These are phyloP conservation scores for Tephrocybe sp. DNA, from an alignment of 768 basidiomycete genomes.

Conservation along the genomic window DNA sequence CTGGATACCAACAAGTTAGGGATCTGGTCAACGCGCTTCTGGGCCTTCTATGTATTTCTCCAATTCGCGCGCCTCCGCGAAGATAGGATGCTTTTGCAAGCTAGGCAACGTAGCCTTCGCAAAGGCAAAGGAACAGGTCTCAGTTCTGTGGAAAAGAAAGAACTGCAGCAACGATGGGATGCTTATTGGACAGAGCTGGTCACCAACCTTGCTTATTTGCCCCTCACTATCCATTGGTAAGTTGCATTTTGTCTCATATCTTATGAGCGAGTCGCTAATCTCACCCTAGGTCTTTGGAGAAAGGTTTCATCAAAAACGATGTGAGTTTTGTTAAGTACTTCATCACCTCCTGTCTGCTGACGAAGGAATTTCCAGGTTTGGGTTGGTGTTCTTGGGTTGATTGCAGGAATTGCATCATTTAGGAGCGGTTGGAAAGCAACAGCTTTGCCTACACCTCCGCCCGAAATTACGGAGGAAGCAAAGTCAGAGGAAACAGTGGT, in stretches of 20 bases:
- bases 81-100: slow-evolving; percentile 57
- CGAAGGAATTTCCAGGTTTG: slow-evolving; percentile 28
- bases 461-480: slow-evolving; percentile 19
- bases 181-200: slow-evolving; percentile 70
- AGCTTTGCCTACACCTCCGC: slow-evolving; percentile 35
- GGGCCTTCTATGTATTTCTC: slow-evolving; percentile 76
- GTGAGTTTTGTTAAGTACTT: slow-evolving; percentile 32
- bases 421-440: slow-evolving; percentile 73
- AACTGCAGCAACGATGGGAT: slow-evolving; percentile 58
- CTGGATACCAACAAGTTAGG: slow-evolving; percentile 48
- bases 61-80: slow-evolving; percentile 73
- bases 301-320: slow-evolving; percentile 64
- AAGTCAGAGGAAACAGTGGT: slow-evolving; percentile 9
- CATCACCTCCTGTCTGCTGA: not conserved
- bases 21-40: slow-evolving; percentile 77
- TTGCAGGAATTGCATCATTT: slow-evolving; percentile 60
- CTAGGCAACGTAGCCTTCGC: slow-evolving; percentile 51
- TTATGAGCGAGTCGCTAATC: not conserved
- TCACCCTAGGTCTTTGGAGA: slow-evolving; percentile 58
- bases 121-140: slow-evolving; percentile 54
- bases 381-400: slow-evolving; percentile 39
- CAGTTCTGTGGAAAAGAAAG: slow-evolving; percentile 48
- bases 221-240: slow-evolving; percentile 82
- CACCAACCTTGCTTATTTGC: slow-evolving; percentile 75
- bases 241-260: slow-evolving; percentile 16